These are phyloP conservation scores for Pneumocystis canis DNA, from an alignment of 1,139 yeast genomes.

Conservation along the genomic window DNA sequence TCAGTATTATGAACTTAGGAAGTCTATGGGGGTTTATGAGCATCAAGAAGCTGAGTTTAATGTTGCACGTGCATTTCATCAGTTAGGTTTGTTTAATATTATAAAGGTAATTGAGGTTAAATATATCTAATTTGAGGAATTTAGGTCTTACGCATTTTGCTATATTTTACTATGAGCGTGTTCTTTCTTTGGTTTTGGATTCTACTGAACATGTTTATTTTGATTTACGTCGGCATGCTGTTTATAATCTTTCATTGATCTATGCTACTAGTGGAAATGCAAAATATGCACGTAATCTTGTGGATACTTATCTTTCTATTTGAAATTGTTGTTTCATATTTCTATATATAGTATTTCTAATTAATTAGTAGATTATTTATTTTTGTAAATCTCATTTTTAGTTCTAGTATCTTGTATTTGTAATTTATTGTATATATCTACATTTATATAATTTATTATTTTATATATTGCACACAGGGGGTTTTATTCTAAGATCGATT, in stretches of 20 bases:
- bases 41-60: conserved; percentile 71
- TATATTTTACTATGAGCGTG: conserved; percentile 53
- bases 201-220: conserved; percentile 26
- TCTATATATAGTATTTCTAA: neutral
- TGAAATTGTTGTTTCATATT: neutral
- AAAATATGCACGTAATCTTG: conserved; percentile 17
- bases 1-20: conserved; percentile 46
- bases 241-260: conserved; percentile 65
- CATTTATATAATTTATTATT: neutral
- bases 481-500: neutral
- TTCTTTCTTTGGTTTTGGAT: conserved; percentile 26
- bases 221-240: conserved; percentile 61
- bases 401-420: neutral
- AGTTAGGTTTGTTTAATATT: conserved; percentile 26
- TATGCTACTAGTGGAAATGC: conserved; percentile 66
- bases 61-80: conserved; percentile 71
- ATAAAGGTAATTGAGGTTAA: neutral
- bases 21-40: conserved; percentile 26
- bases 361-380: neutral
- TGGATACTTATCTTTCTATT: neutral
- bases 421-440: neutral
- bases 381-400: neutral
- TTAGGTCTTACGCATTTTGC: conserved; percentile 59
- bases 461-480: neutral
- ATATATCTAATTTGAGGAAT: neutral